phyloP scores from a whole-genome alignment of 805 yeast genomes.

The Nakazawaea populi region DNA sequence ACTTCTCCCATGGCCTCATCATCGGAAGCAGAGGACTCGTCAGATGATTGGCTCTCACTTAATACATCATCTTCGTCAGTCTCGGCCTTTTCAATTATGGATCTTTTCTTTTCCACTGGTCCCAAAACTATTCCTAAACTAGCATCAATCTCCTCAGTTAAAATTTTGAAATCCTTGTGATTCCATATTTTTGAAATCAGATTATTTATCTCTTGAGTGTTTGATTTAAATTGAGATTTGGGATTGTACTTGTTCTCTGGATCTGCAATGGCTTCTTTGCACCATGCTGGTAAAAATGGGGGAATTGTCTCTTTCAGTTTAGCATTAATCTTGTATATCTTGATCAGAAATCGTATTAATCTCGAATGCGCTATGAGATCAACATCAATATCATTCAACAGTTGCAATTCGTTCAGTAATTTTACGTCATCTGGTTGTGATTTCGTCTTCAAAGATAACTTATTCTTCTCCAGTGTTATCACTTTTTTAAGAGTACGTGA shows the following conservation, averaged over 20 bases:
- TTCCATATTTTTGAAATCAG: slow-evolving; percentile 44
- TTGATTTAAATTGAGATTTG: slow-evolving; percentile 34
- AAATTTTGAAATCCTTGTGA: slow-evolving; percentile 30
- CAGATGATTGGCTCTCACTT: slow-evolving; percentile 8
- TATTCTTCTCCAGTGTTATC: slow-evolving; percentile 13
- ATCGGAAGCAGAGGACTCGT: not conserved
- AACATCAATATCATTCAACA: slow-evolving; percentile 6
- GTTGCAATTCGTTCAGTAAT: slow-evolving; percentile 15
- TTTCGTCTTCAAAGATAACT: slow-evolving; percentile 12
- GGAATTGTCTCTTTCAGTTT: slow-evolving; percentile 31
- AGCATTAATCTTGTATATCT: slow-evolving; percentile 21
- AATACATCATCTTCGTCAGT: slow-evolving; percentile 18
- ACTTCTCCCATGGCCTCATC: slow-evolving; percentile 17
- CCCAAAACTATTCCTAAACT: slow-evolving; percentile 22
- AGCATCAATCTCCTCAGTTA: slow-evolving; percentile 19
- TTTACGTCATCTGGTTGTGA: slow-evolving; percentile 11
- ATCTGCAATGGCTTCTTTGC: slow-evolving; percentile 21
- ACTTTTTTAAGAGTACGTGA: slow-evolving; percentile 29
- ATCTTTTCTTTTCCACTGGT: slow-evolving; percentile 19
- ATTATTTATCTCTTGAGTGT: slow-evolving; percentile 37
- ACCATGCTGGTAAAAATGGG: slow-evolving; percentile 28
- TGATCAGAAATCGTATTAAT: slow-evolving; percentile 13
- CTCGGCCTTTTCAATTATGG: slow-evolving; percentile 17
- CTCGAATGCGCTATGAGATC: slow-evolving; percentile 12
- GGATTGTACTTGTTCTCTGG: slow-evolving; percentile 36